These are phyloP conservation scores for Albophoma yamanashiensis DNA, from an alignment of 2,329 filamentous ascomycete species.

Conservation along the genomic window DNA sequence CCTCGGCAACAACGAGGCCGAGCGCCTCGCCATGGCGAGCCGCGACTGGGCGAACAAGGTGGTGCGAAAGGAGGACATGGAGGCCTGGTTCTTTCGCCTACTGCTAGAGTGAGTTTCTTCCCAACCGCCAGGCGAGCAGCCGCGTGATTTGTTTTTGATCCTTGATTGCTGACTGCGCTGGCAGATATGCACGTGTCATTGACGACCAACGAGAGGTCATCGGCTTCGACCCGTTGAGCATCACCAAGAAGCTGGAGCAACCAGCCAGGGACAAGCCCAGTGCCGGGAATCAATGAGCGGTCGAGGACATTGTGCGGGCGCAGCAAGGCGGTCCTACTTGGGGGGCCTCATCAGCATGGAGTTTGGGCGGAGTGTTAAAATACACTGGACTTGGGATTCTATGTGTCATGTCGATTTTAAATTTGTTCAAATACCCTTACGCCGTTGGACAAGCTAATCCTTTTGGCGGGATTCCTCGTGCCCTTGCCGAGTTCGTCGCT, in stretches of 20 bases:
- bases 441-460: not conserved
- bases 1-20: constrained; percentile 45
- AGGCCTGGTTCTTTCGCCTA: constrained; percentile 58
- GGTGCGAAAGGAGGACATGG: constrained; percentile 60
- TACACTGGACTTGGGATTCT: not conserved
- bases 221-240: constrained; percentile 32
- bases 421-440: not conserved
- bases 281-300: not conserved
- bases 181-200: constrained; percentile 52
- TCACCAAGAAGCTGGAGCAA: constrained; percentile 10
- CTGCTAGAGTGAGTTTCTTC: constrained; percentile 51
- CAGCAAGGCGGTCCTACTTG: not conserved
- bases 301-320: not conserved
- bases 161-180: not conserved
- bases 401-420: not conserved
- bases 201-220: constrained; percentile 51
- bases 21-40: constrained; percentile 54
- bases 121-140: not conserved
- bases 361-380: not conserved
- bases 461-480: not conserved
- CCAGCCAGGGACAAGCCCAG: not conserved
- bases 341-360: not conserved
- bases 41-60: constrained; percentile 62
- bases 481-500: not conserved
- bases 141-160: not conserved